Conservation (phyloP, 257 asterid species). For the Jaltomata sinuosa region DNA sequence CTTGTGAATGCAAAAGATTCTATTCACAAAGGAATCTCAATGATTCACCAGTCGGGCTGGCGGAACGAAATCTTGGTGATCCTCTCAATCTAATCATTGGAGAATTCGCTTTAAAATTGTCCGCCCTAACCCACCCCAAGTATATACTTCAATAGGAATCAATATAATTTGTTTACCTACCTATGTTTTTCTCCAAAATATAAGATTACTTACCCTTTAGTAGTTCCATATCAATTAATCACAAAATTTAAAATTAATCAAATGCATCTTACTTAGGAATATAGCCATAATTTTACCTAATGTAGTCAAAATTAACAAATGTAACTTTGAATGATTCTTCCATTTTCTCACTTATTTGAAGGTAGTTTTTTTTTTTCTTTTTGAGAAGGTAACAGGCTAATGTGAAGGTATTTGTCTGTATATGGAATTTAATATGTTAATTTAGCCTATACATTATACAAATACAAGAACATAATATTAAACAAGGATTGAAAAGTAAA, state of each 20-base stretch:
- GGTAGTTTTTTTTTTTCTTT: background rate
- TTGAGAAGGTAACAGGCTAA: background rate
- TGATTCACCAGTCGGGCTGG: background rate
- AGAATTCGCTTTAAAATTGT: background rate
- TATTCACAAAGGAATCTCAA: background rate
- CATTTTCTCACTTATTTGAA: background rate
- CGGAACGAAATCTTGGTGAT: background rate
- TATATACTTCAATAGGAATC: background rate
- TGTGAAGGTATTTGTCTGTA: background rate
- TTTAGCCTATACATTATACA: background rate
- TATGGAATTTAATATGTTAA: background rate
- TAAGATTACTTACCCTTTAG: background rate
- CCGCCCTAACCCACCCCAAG: background rate
- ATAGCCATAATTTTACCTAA: background rate
- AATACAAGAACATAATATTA: background rate
- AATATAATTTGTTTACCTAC: background rate
- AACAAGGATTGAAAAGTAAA: background rate
- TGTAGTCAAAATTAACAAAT: background rate
- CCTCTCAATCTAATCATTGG: background rate
- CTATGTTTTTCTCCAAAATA: background rate
- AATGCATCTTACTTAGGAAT: background rate
- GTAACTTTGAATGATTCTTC: background rate
- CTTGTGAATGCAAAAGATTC: background rate
- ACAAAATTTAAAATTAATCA: background rate
- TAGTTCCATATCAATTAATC: background rate